These are phyloP conservation scores for Penicillium sp. DNA, from an alignment of 2,329 filamentous ascomycete genomes.

Conservation along the genomic window DNA sequence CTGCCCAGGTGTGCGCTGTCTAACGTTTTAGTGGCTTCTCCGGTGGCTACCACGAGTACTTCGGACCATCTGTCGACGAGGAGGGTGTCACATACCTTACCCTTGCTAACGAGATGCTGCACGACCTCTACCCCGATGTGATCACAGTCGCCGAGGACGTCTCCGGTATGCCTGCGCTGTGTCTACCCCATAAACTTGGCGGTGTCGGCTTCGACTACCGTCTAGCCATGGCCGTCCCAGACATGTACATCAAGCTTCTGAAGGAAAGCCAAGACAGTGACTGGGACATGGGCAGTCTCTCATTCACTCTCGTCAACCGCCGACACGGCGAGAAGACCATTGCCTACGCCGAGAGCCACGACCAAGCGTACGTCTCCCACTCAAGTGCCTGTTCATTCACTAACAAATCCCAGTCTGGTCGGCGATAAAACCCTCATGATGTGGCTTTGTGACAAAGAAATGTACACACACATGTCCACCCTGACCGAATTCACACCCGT, in stretches of 20 bases:
- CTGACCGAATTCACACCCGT: slow-evolving; percentile 80
- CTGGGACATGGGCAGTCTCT: slow-evolving; percentile 86
- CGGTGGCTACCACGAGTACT: slow-evolving; percentile 97
- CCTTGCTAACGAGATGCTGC: slow-evolving; percentile 94
- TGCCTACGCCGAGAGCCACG: slow-evolving; percentile 94
- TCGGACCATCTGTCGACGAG: slow-evolving; percentile 83
- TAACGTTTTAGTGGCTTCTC: slow-evolving; percentile 75
- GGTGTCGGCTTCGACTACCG: slow-evolving; percentile 97
- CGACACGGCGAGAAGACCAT: slow-evolving; percentile 98
- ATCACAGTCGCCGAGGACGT: slow-evolving; percentile 98
- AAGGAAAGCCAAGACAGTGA: slow-evolving; percentile 90
- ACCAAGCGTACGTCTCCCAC: slow-evolving; percentile 76
- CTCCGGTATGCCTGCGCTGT: slow-evolving; percentile 97
- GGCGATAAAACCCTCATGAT: slow-evolving; percentile 97
- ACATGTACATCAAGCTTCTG: slow-evolving; percentile 98
- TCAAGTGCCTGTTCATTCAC: too few species aligned
- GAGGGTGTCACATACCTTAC: slow-evolving; percentile 94
- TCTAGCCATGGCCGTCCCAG: slow-evolving; percentile 94
- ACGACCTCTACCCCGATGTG: slow-evolving; percentile 79
- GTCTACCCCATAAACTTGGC: slow-evolving; percentile 79
- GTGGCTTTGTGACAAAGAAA: slow-evolving; percentile 94
- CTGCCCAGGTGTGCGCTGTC: neutral
- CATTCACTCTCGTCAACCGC: slow-evolving; percentile 86
- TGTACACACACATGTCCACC: slow-evolving; percentile 97
- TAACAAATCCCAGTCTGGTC: slow-evolving; percentile 65